Evolutionary conservation across 2,329 filamentous ascomycete genomes (phyloP), one percentile per base, ranked within the genome.

Genomic region (Pestalotiopsis sp.): DNA sequence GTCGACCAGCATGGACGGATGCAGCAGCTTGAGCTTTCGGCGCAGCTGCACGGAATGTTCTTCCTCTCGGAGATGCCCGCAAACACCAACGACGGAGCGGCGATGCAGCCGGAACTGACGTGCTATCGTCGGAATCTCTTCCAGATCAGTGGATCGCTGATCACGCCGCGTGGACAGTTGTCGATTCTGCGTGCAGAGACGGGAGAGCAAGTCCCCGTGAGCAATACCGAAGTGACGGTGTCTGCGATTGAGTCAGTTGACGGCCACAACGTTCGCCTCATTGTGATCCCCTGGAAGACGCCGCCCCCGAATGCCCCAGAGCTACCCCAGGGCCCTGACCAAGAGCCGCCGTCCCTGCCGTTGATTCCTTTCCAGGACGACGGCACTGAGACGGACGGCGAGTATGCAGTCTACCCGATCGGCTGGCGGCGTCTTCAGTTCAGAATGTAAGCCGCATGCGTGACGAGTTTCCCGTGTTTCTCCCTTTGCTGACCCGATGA

Each of bases 231-330:
- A 79, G 89, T 98, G 66, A 91, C 92, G 66, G 93, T 98, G 61
- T 97, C 94, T 4, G 95, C 95, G 9, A 97, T 94, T 63, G 95
- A 98, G 79, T 98, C 95, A 1, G 94, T 97, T 17, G 95, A 98
- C 78, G 93, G 94, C 41, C 95, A 97, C 74, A 84, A 93, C 0
- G 94, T 98, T 58, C 95, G 97, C 75, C 91, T 98, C 71, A 98
- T 98, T 71, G 96, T 96, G 7, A 97, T 98, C 69, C 95, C 95
- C 1, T 98, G 95, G 95, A 98, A 98, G 84, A 98, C 95, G 2
- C 95, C 94, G 1, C 93, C 92, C 36, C 93, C 93, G 65, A 93
- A 91, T 80, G 89, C 91, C 3, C 87, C 90, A n/a, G 89, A 92
- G 72, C 85, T 90, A 69, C 86, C 82, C 70, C 89, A 91, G 70